A percentile compares a stretch with the other conserved stretches of the same genome.
Conservation (phyloP, 2,329 filamentous ascomycete genomes). For the Exophiala bonariae region DNA sequence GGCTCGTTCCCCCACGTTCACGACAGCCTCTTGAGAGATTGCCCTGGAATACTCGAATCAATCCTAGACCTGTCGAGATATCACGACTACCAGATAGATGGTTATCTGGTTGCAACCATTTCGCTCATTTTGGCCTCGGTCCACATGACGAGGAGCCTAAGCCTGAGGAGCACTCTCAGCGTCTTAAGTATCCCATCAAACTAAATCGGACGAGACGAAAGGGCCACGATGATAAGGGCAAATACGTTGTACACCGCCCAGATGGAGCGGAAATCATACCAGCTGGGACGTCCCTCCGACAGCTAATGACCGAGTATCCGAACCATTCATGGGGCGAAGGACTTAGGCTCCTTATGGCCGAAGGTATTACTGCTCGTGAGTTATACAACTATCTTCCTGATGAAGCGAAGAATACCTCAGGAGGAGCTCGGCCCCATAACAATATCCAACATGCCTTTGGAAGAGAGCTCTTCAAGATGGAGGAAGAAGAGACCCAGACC, state of each 20-base stretch:
- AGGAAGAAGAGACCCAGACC: constrained; percentile 12
- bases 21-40: background rate
- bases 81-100: background rate
- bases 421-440: constrained; percentile 22
- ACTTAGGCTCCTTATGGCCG: constrained; percentile 23
- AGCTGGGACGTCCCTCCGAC: constrained; percentile 14
- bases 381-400: constrained; percentile 21
- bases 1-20: background rate
- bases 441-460: constrained; percentile 23
- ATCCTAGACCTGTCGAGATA: background rate
- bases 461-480: constrained; percentile 20
- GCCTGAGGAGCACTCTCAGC: too few species aligned
- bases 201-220: constrained; percentile 6
- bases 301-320: constrained; percentile 20
- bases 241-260: background rate
- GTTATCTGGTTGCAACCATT: constrained; percentile 8
- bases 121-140: constrained; percentile 13
- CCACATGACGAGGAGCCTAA: constrained; percentile 8
- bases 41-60: background rate
- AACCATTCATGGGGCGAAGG: constrained; percentile 26
- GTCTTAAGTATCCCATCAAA: constrained; percentile 6
- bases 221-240: background rate
- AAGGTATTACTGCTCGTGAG: constrained; percentile 17
- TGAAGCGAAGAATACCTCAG: constrained; percentile 3
- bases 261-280: constrained; percentile 11